These are phyloP conservation scores for Xylariaceae sp. DNA, from an alignment of 2,329 filamentous ascomycete genomes.

Conservation along the genomic window DNA sequence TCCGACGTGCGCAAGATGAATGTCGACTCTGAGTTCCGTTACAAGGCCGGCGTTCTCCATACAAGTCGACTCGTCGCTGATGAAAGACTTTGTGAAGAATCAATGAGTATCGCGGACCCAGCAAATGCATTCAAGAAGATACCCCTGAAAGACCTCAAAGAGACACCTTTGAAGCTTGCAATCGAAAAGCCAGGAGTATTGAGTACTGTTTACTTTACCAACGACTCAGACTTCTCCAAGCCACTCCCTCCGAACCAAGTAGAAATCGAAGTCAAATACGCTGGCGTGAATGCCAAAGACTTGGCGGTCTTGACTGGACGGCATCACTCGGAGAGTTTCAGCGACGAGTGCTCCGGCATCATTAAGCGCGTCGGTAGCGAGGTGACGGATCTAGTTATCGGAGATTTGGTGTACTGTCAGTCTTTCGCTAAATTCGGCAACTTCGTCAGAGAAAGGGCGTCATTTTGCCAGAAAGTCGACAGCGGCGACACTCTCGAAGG, in stretches of 20 bases:
- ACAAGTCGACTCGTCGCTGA: constrained; percentile 3
- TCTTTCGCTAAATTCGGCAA: constrained; percentile 5
- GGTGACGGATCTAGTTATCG: not conserved
- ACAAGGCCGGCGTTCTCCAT: constrained; percentile 3
- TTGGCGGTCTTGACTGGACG: not conserved
- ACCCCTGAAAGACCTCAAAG: not conserved
- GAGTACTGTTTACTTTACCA: constrained; percentile 2
- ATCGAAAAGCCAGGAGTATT: constrained; percentile 5
- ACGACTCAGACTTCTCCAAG: not conserved
- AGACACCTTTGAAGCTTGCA: not conserved
- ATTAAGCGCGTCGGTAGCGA: not conserved
- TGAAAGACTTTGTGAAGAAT: not conserved
- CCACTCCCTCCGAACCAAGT: not conserved
- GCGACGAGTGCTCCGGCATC: constrained; percentile 2
- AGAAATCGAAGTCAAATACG: constrained; percentile 4
- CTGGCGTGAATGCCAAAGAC: constrained; percentile 7
- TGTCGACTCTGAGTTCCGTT: constrained; percentile 4
- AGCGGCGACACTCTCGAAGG: not conserved
- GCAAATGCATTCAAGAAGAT: not conserved
- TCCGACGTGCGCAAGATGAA: not conserved
- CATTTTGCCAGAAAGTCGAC: not conserved
- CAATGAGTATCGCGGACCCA: not conserved
- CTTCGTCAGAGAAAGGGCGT: not conserved
- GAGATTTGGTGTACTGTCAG: constrained; percentile 5
- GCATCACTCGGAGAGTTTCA: not conserved